Evolutionary conservation across 805 yeast genomes (phyloP).

Genomic region (Zygosaccharomyces rouxii): DNA sequence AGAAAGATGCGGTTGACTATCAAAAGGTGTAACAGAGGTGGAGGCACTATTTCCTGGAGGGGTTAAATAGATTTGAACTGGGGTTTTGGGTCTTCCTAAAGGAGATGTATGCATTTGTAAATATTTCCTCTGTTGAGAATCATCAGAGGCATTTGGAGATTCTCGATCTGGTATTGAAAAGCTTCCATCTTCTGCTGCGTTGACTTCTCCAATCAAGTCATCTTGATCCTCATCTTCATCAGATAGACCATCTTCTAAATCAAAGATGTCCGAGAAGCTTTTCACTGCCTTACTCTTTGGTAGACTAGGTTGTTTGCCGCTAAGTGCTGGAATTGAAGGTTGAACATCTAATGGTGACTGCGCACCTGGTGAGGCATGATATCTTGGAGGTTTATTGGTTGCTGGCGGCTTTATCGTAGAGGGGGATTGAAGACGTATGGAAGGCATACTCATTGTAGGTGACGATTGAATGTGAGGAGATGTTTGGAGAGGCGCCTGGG

Average conservation of each 20-base stretch:
- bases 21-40: conserved; percentile 1
- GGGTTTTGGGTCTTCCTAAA: conserved; percentile 4
- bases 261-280: conserved; percentile 20
- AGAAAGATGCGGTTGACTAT: conserved; percentile 1
- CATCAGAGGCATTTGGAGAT: neutral
- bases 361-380: neutral
- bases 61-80: conserved; percentile 11
- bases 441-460: neutral
- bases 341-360: neutral
- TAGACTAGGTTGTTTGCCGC: neutral
- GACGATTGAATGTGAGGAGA: neutral
- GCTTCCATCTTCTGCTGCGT: neutral
- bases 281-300: conserved; percentile 4
- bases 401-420: neutral
- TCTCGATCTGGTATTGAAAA: neutral
- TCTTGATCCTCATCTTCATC: conserved; percentile 8
- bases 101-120: neutral
- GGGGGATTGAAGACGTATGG: neutral
- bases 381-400: neutral
- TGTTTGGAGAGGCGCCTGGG: neutral
- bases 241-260: conserved; percentile 12
- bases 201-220: neutral
- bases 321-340: neutral
- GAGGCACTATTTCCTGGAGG: conserved; percentile 6
- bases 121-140: neutral